Percentiles rank a stretch among this genome's conserved stretches.
Conservation (phyloP, 2,329 filamentous ascomycete genomes). For the Atkinsonella hypoxylon region DNA sequence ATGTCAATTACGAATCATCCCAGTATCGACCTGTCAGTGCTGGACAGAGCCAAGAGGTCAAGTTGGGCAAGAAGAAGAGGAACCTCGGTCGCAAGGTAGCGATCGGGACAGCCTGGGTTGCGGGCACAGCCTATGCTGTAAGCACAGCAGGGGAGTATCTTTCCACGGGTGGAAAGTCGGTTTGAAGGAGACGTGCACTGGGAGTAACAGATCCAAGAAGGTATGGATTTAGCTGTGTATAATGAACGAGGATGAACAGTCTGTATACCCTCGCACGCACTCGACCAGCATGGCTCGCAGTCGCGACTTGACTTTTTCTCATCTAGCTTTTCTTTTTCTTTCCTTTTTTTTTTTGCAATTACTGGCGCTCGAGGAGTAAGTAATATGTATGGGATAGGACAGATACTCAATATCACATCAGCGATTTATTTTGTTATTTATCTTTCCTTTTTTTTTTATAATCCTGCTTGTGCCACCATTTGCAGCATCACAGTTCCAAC, state of each 20-base stretch:
- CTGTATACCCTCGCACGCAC: conserved; percentile 4
- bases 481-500: too few species aligned
- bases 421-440: too few species aligned
- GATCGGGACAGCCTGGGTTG: conserved; percentile 42
- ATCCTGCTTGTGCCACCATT: not conserved
- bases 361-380: not conserved
- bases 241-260: conserved; percentile 1
- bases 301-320: too few species aligned
- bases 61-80: conserved; percentile 29
- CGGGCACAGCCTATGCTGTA: conserved; percentile 43
- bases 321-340: not conserved
- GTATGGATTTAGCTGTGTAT: not conserved
- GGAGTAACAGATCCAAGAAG: not conserved
- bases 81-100: conserved; percentile 35
- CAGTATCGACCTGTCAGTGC: conserved; percentile 26
- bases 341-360: not conserved
- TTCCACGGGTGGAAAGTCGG: conserved; percentile 28
- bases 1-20: conserved; percentile 45
- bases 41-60: conserved; percentile 10
- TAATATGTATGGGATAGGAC: too few species aligned
- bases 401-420: not conserved
- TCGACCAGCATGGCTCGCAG: not conserved
- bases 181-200: not conserved
- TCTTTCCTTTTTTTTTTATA: too few species aligned
- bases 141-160: conserved; percentile 49